Evolutionary conservation across 305 asterid species (phyloP).

Genomic region (Fraxinus baroniana): DNA sequence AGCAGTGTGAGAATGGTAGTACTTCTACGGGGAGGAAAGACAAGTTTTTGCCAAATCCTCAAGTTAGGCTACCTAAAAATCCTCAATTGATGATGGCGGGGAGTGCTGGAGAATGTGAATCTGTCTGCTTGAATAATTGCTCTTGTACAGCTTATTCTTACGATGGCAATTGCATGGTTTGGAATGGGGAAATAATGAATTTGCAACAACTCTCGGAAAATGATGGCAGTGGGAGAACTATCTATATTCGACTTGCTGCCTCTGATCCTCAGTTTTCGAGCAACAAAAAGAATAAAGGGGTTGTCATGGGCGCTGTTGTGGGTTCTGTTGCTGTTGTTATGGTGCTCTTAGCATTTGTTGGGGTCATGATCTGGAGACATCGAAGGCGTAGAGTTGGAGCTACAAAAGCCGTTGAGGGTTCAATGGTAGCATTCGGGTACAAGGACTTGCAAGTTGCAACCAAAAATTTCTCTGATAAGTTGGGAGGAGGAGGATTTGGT

Average conservation of each 20-base stretch:
- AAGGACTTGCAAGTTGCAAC: constrained; percentile 65
- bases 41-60: constrained; percentile 26
- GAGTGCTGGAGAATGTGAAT: constrained; percentile 46
- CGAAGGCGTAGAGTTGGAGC: constrained; percentile 29
- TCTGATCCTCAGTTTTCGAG: constrained; percentile 48
- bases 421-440: constrained; percentile 61
- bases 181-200: constrained; percentile 25
- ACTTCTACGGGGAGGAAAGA: constrained; percentile 35
- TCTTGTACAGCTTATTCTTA: constrained; percentile 63
- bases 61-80: constrained; percentile 31
- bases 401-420: constrained; percentile 49
- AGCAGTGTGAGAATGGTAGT: constrained; percentile 42
- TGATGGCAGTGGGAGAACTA: constrained; percentile 37
- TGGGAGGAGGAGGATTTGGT: constrained; percentile 84
- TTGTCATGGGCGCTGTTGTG: constrained; percentile 39
- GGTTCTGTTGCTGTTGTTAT: constrained; percentile 45
- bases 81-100: constrained; percentile 25
- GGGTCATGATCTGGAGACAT: constrained; percentile 34
- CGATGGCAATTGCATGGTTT: constrained; percentile 40
- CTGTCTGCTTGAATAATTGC: constrained; percentile 55
- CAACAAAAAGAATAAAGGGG: constrained; percentile 34
- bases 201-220: constrained; percentile 34
- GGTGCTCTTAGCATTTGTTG: constrained; percentile 29
- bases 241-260: constrained; percentile 40
- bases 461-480: constrained; percentile 63